These are phyloP conservation scores for Echeveria elegans DNA, from an alignment of 164 flowering plant species.

Conservation along the genomic window DNA sequence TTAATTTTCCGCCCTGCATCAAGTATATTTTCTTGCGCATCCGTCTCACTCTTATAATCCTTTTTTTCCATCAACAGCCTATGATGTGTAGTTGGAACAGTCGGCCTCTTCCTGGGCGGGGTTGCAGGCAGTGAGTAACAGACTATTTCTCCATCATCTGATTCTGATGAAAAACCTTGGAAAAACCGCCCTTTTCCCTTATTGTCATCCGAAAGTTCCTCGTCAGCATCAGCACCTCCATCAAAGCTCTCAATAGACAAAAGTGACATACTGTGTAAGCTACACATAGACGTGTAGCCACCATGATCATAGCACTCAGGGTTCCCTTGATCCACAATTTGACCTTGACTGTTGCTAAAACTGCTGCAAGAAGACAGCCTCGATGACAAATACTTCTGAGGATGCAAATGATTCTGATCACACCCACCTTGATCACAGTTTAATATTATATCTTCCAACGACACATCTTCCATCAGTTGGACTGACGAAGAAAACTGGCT, in stretches of 20 bases:
- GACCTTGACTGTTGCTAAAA: conserved; percentile 12
- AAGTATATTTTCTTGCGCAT: conserved; percentile 9
- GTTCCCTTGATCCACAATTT: conserved; percentile 14
- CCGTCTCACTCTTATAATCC: conserved; percentile 47
- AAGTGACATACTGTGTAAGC: conserved; percentile 20
- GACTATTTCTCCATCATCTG: conserved; percentile 20
- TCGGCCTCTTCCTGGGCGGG: conserved; percentile 7
- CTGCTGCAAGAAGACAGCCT: conserved; percentile 36
- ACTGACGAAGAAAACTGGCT: conserved; percentile 5
- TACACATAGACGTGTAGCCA: conserved; percentile 12
- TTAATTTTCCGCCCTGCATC: neutral
- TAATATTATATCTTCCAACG: conserved; percentile 14
- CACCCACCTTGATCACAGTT: neutral
- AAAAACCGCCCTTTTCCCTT: conserved; percentile 2
- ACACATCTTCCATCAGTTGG: conserved; percentile 13
- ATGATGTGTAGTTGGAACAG: neutral
- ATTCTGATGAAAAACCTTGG: conserved; percentile 15
- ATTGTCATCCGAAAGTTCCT: conserved; percentile 28
- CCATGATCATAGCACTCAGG: conserved; percentile 11
- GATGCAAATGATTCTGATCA: conserved; percentile 15
- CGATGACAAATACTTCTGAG: conserved; percentile 18
- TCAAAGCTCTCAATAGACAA: conserved; percentile 41
- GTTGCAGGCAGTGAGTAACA: conserved; percentile 20
- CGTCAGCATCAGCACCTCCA: conserved; percentile 34
- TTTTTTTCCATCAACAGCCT: conserved; percentile 14